A percentile compares a stretch with the other conserved stretches of the same genome.
Conservation (phyloP, 257 asterid genomes). For the Solanum bulbocastanum region DNA sequence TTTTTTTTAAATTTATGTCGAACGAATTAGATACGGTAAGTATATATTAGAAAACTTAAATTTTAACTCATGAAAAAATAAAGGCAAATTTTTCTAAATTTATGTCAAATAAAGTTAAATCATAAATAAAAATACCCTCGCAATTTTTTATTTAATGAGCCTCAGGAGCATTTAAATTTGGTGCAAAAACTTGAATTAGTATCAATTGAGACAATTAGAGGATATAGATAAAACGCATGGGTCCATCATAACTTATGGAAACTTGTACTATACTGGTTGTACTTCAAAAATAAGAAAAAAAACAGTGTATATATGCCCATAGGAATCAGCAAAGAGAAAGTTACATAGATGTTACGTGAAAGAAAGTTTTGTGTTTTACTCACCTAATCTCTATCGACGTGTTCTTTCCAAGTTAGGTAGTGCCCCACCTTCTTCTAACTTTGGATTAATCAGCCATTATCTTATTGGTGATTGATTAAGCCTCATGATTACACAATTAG, state of each 20-base stretch:
- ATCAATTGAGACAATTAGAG: neutral
- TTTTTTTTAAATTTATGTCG: rapidly evolving
- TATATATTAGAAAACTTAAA: too few species aligned
- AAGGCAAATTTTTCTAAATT: neutral
- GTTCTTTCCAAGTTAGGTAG: neutral
- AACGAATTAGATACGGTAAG: neutral
- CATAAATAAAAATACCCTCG: neutral
- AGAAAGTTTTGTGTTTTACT: neutral
- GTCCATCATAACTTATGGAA: neutral
- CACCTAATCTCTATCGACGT: neutral
- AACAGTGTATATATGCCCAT: neutral
- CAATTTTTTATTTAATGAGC: neutral
- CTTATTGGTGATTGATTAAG: neutral
- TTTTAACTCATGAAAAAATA: neutral
- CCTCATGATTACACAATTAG: neutral
- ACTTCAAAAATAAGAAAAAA: neutral
- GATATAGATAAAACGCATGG: neutral
- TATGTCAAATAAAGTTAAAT: too few species aligned
- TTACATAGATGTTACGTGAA: neutral
- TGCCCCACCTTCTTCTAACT: neutral
- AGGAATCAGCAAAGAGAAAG: neutral
- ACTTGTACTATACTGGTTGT: neutral
- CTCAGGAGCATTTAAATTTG: neutral
- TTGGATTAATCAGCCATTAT: neutral
- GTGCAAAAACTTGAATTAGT: neutral